A percentile compares a stretch with the other conserved stretches of the same genome.
Conservation (phyloP, 2,329 filamentous ascomycete species). For the Sclerotinia spermophila region DNA sequence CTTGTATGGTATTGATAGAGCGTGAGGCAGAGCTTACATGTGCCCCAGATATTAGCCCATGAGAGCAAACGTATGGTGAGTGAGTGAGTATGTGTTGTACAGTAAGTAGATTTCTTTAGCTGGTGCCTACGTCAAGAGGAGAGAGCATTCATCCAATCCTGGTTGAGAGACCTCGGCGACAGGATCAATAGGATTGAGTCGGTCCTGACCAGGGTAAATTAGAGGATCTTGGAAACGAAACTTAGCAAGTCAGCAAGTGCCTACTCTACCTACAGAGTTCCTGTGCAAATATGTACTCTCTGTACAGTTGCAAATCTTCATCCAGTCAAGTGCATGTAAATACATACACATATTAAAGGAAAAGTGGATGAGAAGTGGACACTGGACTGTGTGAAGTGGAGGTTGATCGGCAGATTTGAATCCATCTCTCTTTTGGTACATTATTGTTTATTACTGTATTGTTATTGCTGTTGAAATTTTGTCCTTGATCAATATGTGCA, state of each 20-base stretch:
- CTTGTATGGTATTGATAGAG: neutral
- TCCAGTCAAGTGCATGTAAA: neutral
- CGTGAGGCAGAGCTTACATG: neutral
- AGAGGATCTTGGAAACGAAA: neutral
- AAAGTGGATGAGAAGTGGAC: slow-evolving; percentile 2
- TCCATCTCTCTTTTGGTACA: neutral
- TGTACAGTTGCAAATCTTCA: neutral
- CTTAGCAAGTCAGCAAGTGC: neutral
- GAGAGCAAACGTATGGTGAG: neutral
- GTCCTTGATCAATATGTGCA: neutral
- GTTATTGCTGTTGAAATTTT: neutral
- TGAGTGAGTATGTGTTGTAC: neutral
- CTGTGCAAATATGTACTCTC: too few relatives aligned
- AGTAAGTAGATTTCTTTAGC: neutral
- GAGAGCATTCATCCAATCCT: neutral
- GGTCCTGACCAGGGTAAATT: neutral
- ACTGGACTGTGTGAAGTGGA: slow-evolving; percentile 1
- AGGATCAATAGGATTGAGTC: slow-evolving; percentile 11
- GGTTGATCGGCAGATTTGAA: slow-evolving; percentile 8
- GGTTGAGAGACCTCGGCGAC: slow-evolving; percentile 10
- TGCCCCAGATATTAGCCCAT: neutral
- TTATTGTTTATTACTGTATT: neutral
- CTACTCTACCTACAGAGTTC: too few relatives aligned
- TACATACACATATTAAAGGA: neutral
- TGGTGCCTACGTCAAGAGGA: slow-evolving; percentile 1